A percentile compares a stretch with the other conserved stretches of the same genome.
These are phyloP conservation scores for Trypanosoma platydactyli DNA, from an alignment of 208 protist species.

Conservation along the genomic window DNA sequence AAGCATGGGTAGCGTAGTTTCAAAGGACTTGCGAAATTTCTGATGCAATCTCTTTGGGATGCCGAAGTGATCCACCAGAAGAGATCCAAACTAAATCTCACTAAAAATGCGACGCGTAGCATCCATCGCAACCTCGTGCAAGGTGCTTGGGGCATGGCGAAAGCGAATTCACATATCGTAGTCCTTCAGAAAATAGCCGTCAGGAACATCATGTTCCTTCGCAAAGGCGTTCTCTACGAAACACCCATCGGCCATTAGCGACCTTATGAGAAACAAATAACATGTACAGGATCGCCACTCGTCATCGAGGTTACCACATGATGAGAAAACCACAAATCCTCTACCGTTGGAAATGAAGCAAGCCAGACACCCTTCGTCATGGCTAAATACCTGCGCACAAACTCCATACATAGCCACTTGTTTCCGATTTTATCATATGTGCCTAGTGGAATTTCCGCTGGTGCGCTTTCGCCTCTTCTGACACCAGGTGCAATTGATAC, in stretches of 20 bases:
- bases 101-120: constrained; percentile 57
- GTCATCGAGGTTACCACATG: constrained; percentile 32
- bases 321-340: constrained; percentile 49
- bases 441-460: not conserved
- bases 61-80: constrained; percentile 78
- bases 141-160: constrained; percentile 49
- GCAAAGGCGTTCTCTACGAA: constrained; percentile 33
- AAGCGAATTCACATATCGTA: constrained; percentile 79
- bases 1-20: constrained; percentile 51
- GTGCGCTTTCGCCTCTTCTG: constrained; percentile 7
- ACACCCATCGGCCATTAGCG: constrained; percentile 35
- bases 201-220: constrained; percentile 43
- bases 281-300: constrained; percentile 28
- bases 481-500: constrained; percentile 38
- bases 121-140: constrained; percentile 70
- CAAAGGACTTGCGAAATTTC: constrained; percentile 55
- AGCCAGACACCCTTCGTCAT: constrained; percentile 71
- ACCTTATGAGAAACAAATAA: constrained; percentile 60
- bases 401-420: constrained; percentile 78
- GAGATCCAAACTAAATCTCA: constrained; percentile 43
- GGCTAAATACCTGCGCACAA: constrained; percentile 69
- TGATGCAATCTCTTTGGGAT: constrained; percentile 66
- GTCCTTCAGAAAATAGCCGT: constrained; percentile 74
- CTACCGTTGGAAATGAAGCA: constrained; percentile 44
- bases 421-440: constrained; percentile 46